Evolutionary conservation across 139 green algal genomes (phyloP).

Genomic region (Coccomyxa sp.): DNA sequence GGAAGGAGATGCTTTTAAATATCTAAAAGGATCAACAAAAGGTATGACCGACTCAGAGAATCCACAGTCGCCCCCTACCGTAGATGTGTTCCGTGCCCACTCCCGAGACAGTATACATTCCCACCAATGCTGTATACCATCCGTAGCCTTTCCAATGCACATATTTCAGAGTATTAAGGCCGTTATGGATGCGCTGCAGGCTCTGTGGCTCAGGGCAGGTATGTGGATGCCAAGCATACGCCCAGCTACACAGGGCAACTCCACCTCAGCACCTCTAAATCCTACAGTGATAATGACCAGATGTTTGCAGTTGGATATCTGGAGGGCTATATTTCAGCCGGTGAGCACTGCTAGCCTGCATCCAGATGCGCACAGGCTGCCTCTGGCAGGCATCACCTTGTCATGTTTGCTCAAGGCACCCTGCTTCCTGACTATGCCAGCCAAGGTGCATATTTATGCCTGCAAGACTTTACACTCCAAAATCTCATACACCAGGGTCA

Average conservation of each 20-base stretch:
- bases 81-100: too few species aligned
- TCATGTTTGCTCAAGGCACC: neutral
- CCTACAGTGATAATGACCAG: constrained; percentile 28
- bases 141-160: too few species aligned
- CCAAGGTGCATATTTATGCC: neutral
- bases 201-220: constrained; percentile 33
- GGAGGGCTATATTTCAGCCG: constrained; percentile 56
- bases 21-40: too few species aligned
- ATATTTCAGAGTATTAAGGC: too few species aligned
- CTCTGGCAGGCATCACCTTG: neutral
- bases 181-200: too few species aligned
- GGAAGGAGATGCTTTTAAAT: too few species aligned
- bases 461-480: neutral
- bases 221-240: constrained; percentile 35
- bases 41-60: too few species aligned
- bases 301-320: constrained; percentile 56
- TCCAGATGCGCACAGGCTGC: neutral
- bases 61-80: too few species aligned
- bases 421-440: constrained; percentile 1
- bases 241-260: constrained; percentile 60
- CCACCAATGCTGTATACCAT: too few species aligned
- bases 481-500: neutral
- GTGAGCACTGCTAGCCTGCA: neutral
- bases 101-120: too few species aligned
- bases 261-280: constrained; percentile 18